Percentiles rank a stretch among this genome's conserved stretches.
phyloP scores from a whole-genome alignment of 176 grass and related monocot genomes.

The Pontederia crassipes region DNA sequence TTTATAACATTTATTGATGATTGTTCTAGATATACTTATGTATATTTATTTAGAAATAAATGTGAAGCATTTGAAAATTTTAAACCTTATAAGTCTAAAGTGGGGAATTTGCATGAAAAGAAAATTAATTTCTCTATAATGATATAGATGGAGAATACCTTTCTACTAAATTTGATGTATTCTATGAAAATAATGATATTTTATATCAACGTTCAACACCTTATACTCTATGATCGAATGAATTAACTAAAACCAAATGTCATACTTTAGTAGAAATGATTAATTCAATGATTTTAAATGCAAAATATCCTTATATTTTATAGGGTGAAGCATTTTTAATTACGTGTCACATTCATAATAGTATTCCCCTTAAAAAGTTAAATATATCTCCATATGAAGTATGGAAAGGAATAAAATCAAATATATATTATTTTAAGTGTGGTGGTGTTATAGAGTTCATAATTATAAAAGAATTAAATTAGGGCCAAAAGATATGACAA shows the following conservation, averaged over 20 bases:
- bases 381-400: background rate
- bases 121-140: background rate
- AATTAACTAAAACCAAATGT: background rate
- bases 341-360: conserved; percentile 1
- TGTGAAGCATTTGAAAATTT: background rate
- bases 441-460: background rate
- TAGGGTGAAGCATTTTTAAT: background rate
- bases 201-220: background rate
- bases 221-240: background rate
- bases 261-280: background rate
- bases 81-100: background rate
- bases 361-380: background rate
- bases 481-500: background rate
- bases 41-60: too few species aligned
- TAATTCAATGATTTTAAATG: background rate
- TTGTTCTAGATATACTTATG: too few species aligned
- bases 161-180: background rate
- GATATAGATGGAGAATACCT: background rate
- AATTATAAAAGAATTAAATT: background rate
- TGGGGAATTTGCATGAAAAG: background rate
- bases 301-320: background rate
- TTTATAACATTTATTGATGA: background rate
- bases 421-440: background rate
- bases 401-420: conserved; percentile 1
- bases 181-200: background rate